These are phyloP conservation scores for Tanacetum coccineum DNA, from an alignment of 129 eudicot genomes.

Conservation along the genomic window DNA sequence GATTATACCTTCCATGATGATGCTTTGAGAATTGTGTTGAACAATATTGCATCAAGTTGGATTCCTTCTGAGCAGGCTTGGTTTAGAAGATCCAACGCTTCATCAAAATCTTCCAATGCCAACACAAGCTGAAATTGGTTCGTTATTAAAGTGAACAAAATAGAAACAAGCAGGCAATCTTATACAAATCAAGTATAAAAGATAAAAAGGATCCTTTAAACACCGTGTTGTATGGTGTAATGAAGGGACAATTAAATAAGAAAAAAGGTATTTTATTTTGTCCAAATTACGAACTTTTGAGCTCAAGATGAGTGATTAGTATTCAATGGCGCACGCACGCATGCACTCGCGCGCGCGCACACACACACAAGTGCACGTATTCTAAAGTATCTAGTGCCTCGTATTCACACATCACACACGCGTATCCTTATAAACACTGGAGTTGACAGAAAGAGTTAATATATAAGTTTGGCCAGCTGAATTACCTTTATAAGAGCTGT, in stretches of 20 bases:
- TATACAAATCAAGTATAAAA: not conserved
- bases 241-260: no score
- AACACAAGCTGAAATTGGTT: conserved; percentile 48
- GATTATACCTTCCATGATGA: conserved; percentile 43
- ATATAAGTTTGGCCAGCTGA: not conserved
- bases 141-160: not conserved
- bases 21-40: conserved; percentile 54
- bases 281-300: no score
- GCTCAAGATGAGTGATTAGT: no score
- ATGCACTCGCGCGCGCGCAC: no score
- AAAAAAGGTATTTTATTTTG: no score
- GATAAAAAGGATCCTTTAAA: no score
- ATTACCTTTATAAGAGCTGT: conserved; percentile 71
- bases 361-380: no score
- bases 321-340: no score
- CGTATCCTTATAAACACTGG: not conserved
- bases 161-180: not conserved
- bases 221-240: no score
- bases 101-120: conserved; percentile 46
- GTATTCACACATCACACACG: not conserved
- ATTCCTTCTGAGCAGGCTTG: conserved; percentile 52
- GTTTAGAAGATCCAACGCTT: conserved; percentile 53
- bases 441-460: not conserved
- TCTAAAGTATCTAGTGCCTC: no score
- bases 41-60: conserved; percentile 57